Conservation (phyloP, 371 early-diverging fungal species). For the Mortierella sp. region DNA sequence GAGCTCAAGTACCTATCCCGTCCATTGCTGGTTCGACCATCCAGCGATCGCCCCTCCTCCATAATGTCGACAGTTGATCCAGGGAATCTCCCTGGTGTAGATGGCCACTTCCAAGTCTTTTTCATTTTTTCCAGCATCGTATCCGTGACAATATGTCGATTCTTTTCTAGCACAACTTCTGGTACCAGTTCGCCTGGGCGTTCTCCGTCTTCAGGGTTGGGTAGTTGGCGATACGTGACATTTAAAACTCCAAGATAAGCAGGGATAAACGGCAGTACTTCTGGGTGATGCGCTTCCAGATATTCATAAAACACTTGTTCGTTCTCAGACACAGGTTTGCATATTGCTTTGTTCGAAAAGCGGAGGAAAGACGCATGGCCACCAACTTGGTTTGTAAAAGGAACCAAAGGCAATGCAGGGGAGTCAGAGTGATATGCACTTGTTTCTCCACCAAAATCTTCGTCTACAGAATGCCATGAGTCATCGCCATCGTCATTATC, state of each 20-base stretch:
- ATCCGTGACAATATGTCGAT: constrained; percentile 81
- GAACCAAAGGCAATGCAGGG: constrained; percentile 68
- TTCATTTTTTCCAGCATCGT: constrained; percentile 65
- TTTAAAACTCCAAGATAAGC: constrained; percentile 94
- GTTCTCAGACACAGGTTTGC: constrained; percentile 85
- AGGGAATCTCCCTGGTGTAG: constrained; percentile 55
- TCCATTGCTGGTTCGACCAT: constrained; percentile 11
- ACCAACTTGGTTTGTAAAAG: constrained; percentile 83
- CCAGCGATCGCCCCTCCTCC: constrained; percentile 52
- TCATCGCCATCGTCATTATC: constrained; percentile 49
- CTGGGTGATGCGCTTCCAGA: constrained; percentile 81
- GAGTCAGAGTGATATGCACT: constrained; percentile 56
- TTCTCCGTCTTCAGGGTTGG: constrained; percentile 53
- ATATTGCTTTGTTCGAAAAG: constrained; percentile 88
- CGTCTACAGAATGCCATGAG: constrained; percentile 52
- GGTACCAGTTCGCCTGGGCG: constrained; percentile 61
- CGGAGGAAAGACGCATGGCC: constrained; percentile 89
- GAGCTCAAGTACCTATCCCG: constrained; percentile 18
- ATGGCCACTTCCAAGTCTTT: constrained; percentile 56
- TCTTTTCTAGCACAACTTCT: constrained; percentile 84
- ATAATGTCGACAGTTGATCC: constrained; percentile 55
- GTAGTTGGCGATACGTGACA: constrained; percentile 79
- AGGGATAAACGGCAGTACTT: constrained; percentile 88
- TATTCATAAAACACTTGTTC: constrained; percentile 94
- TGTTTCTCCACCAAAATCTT: constrained; percentile 53